These are phyloP conservation scores for Fraxinus latifolia DNA, from an alignment of 305 asterid genomes.

Conservation along the genomic window DNA sequence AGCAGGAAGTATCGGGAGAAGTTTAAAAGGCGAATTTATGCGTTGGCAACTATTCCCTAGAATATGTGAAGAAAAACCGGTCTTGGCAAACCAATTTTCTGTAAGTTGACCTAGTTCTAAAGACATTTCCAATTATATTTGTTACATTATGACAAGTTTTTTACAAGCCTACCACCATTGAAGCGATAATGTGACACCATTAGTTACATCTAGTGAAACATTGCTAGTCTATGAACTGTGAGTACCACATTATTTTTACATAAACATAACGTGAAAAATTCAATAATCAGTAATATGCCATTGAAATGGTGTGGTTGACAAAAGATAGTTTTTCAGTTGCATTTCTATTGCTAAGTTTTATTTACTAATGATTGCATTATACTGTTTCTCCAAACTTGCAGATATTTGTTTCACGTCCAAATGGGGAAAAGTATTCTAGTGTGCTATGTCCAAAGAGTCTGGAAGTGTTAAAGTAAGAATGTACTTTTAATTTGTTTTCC, in stretches of 20 bases:
- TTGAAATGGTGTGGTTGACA: slow-evolving; percentile 4
- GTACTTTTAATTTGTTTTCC: not conserved
- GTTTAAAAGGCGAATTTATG: slow-evolving; percentile 85
- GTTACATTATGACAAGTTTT: not conserved
- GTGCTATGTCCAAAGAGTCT: slow-evolving; percentile 78
- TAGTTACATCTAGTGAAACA: not conserved
- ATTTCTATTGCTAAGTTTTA: not conserved
- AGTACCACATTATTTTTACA: not conserved
- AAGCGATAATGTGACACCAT: not conserved
- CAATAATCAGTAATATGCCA: not conserved
- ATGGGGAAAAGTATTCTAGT: slow-evolving; percentile 62
- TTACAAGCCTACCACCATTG: not conserved
- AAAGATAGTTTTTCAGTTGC: slow-evolving; percentile 8
- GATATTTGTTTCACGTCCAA: slow-evolving; percentile 78
- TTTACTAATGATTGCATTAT: slow-evolving; percentile 4
- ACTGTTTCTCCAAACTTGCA: slow-evolving; percentile 28
- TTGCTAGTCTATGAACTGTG: not conserved
- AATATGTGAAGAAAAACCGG: slow-evolving; percentile 82
- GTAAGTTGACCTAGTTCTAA: slow-evolving; percentile 49
- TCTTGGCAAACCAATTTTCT: slow-evolving; percentile 86
- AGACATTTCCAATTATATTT: slow-evolving; percentile 6
- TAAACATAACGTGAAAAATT: not conserved
- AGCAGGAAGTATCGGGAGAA: slow-evolving; percentile 97
- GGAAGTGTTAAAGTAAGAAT: slow-evolving; percentile 50
- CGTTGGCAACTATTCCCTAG: slow-evolving; percentile 93